Percentiles rank a stretch among this genome's conserved stretches.
Conservation (phyloP, 495 filamentous ascomycete genomes). For the Aspergillus sparsus region DNA sequence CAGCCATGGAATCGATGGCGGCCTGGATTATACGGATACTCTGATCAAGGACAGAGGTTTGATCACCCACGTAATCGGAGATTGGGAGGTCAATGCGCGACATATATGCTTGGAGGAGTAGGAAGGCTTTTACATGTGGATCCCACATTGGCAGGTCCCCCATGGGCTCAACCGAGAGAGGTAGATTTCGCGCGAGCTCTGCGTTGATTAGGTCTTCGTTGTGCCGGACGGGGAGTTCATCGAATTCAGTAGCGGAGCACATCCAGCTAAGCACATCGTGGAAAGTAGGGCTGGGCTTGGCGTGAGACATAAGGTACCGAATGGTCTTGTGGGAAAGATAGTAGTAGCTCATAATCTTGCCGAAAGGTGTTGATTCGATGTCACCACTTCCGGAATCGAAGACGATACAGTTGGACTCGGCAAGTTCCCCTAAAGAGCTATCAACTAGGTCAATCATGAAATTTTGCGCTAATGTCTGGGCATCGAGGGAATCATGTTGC, state of each 20-base stretch:
- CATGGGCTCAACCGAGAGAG: slow-evolving; percentile 65
- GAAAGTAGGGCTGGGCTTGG: slow-evolving; percentile 76
- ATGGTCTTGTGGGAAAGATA: slow-evolving; percentile 97
- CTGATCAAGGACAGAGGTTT: slow-evolving; percentile 86
- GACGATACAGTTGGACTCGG: slow-evolving; percentile 77
- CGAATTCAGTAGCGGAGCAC: slow-evolving; percentile 90
- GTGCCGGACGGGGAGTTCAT: slow-evolving; percentile 96
- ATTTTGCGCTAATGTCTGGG: slow-evolving; percentile 81
- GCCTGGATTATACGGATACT: slow-evolving; percentile 93
- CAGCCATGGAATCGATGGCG: slow-evolving; percentile 90
- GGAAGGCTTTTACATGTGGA: slow-evolving; percentile 94
- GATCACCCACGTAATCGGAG: slow-evolving; percentile 95
- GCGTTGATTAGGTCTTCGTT: slow-evolving; percentile 98
- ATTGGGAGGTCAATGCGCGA: slow-evolving; percentile 90
- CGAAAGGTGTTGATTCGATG: slow-evolving; percentile 82
- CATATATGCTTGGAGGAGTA: slow-evolving; percentile 93
- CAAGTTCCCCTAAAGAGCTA: slow-evolving; percentile 76
- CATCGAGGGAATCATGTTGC: slow-evolving; percentile 85
- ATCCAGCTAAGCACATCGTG: slow-evolving; percentile 90
- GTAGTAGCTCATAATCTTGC: slow-evolving; percentile 99
- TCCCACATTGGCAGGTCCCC: slow-evolving; percentile 91
- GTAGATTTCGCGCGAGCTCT: slow-evolving; percentile 80
- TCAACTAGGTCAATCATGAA: slow-evolving; percentile 93
- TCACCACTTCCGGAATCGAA: slow-evolving; percentile 80
- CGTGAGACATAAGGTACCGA: slow-evolving; percentile 72